Evolutionary conservation across 305 asterid genomes (phyloP).

Genomic region (Fraxinus floribunda): DNA sequence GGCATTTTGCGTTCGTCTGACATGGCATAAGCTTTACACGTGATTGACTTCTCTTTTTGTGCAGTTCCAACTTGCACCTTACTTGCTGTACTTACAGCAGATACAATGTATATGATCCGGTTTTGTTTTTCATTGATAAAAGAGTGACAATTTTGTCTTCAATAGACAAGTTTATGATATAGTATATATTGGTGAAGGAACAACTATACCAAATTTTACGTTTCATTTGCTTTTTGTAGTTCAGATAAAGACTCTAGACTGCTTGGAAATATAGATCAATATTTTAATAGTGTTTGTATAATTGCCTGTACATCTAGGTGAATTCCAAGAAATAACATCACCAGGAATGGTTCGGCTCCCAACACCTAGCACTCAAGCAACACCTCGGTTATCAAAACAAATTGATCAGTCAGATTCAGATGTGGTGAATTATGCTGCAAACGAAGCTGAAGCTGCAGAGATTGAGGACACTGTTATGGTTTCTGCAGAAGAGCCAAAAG

Average conservation of each 20-base stretch:
- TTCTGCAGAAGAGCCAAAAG: constrained; percentile 53
- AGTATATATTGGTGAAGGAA: not conserved
- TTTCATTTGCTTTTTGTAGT: not conserved
- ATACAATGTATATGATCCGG: not conserved
- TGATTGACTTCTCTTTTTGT: not conserved
- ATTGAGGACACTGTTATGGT: constrained; percentile 48
- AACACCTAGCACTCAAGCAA: constrained; percentile 53
- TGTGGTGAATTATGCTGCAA: constrained; percentile 29
- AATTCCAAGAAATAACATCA: constrained; percentile 45
- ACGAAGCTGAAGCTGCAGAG: constrained; percentile 45
- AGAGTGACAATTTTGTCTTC: not conserved
- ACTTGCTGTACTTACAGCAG: not conserved
- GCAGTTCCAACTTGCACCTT: not conserved
- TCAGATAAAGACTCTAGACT: not conserved
- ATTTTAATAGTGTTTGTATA: constrained; percentile 12
- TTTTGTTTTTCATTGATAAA: not conserved
- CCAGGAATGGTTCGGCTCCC: constrained; percentile 38
- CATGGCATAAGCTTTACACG: not conserved
- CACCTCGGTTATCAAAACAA: constrained; percentile 43
- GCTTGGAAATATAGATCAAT: constrained; percentile 3
- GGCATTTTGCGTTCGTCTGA: not conserved
- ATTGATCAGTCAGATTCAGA: constrained; percentile 45
- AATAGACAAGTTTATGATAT: not conserved
- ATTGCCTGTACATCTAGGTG: constrained; percentile 46
- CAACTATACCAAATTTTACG: not conserved